Conservation (phyloP, 441 rosid species). For the Euphorbia celastroides region DNA sequence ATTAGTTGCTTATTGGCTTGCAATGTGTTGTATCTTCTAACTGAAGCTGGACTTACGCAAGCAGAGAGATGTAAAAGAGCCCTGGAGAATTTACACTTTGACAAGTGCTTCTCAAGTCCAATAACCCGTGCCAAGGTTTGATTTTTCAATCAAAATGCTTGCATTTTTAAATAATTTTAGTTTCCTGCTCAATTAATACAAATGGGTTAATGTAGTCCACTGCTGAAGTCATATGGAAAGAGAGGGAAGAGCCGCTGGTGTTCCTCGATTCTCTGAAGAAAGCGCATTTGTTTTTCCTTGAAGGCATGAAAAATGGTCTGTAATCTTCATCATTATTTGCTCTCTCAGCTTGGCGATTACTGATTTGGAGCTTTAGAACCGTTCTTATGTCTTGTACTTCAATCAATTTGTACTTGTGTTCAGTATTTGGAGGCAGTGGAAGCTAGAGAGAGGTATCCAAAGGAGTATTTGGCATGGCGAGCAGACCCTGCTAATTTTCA, state of each 20-base stretch:
- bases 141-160: background rate
- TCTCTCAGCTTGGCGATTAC: no score
- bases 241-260: conserved; percentile 46
- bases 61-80: conserved; percentile 51
- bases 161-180: background rate
- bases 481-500: conserved; percentile 53
- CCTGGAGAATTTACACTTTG: conserved; percentile 36
- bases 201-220: conserved; percentile 38
- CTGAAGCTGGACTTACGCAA: conserved; percentile 53
- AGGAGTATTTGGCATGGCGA: conserved; percentile 51
- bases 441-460: conserved; percentile 47
- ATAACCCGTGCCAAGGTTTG: conserved; percentile 66
- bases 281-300: conserved; percentile 53
- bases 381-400: conserved; percentile 1
- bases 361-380: background rate
- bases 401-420: conserved; percentile 20
- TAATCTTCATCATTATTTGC: no score
- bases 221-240: conserved; percentile 56
- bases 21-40: conserved; percentile 21
- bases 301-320: conserved; percentile 73
- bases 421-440: conserved; percentile 74
- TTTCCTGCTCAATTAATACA: background rate
- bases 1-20: conserved; percentile 19
- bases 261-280: conserved; percentile 61
- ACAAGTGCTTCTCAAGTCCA: conserved; percentile 59